Percentiles rank a stretch among this genome's conserved stretches.
Conservation (phyloP, 2,329 filamentous ascomycete genomes). For the Cordyceps cateniannulata region DNA sequence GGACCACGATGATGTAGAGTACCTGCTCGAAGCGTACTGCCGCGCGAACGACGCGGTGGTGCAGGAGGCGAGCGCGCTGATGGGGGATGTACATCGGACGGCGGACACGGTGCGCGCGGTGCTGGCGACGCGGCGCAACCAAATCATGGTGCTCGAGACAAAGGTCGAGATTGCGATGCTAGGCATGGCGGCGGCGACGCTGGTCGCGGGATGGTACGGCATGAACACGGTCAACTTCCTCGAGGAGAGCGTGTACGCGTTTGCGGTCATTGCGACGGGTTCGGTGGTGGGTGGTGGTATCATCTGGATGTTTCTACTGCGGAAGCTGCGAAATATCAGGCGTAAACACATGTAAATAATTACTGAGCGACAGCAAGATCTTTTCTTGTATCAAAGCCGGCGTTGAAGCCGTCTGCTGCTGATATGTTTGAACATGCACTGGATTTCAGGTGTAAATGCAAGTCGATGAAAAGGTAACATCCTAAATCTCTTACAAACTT, state of each 20-base stretch:
- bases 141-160: constrained; percentile 32
- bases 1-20: constrained; percentile 31
- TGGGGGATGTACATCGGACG: constrained; percentile 25
- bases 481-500: too few relatives aligned
- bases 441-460: too few relatives aligned
- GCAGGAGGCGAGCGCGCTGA: constrained; percentile 20
- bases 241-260: constrained; percentile 26
- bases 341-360: neutral
- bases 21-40: constrained; percentile 30
- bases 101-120: constrained; percentile 27
- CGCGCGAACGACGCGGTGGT: constrained; percentile 28
- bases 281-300: constrained; percentile 6
- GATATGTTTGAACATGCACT: too few relatives aligned
- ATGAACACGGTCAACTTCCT: constrained; percentile 32
- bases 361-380: neutral
- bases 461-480: too few relatives aligned
- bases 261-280: constrained; percentile 14
- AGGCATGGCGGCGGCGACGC: constrained; percentile 26
- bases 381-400: too few relatives aligned
- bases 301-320: constrained; percentile 11
- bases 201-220: constrained; percentile 29
- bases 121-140: constrained; percentile 29
- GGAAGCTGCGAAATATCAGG: constrained; percentile 6
- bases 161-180: constrained; percentile 30
- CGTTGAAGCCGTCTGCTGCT: too few relatives aligned